These are phyloP conservation scores for Russula abietina DNA, from an alignment of 768 basidiomycete genomes.

Conservation along the genomic window DNA sequence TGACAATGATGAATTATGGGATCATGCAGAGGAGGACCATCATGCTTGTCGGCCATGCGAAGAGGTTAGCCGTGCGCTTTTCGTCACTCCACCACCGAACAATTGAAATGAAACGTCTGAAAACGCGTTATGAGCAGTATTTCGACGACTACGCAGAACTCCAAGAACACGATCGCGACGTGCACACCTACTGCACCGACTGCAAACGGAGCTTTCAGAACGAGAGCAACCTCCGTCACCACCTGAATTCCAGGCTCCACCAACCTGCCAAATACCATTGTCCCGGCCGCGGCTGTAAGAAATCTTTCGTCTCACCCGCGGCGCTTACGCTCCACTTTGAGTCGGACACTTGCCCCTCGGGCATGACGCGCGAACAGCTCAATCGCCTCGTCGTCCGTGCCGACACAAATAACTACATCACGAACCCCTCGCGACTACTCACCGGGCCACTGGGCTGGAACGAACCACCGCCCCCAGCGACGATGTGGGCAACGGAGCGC, in stretches of 20 bases:
- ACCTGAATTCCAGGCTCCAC: slow-evolving; percentile 51
- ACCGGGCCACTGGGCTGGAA: neutral
- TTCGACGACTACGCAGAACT: too few species aligned
- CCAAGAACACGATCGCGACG: too few species aligned
- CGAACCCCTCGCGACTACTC: slow-evolving; percentile 1
- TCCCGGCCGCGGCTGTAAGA: slow-evolving; percentile 41
- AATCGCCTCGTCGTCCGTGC: slow-evolving; percentile 8
- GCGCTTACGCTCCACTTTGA: slow-evolving; percentile 62
- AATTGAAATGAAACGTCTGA: too few species aligned
- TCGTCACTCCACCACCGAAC: too few species aligned
- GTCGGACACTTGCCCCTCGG: slow-evolving; percentile 49
- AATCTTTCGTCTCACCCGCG: slow-evolving; percentile 43
- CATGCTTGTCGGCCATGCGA: too few species aligned
- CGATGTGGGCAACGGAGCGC: slow-evolving; percentile 32
- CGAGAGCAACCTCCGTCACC: slow-evolving; percentile 39
- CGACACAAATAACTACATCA: slow-evolving; percentile 8
- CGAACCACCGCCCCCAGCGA: neutral
- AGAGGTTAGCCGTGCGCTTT: too few species aligned
- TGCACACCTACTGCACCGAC: slow-evolving; percentile 38
- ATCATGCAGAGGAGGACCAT: too few species aligned
- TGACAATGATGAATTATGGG: too few species aligned
- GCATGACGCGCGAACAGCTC: slow-evolving; percentile 35
- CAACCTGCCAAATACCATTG: slow-evolving; percentile 34
- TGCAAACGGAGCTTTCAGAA: slow-evolving; percentile 44
- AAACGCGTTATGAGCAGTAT: too few species aligned